These are phyloP conservation scores for Trichothecium sympodiale DNA, from an alignment of 2,329 filamentous ascomycete genomes.

Conservation along the genomic window DNA sequence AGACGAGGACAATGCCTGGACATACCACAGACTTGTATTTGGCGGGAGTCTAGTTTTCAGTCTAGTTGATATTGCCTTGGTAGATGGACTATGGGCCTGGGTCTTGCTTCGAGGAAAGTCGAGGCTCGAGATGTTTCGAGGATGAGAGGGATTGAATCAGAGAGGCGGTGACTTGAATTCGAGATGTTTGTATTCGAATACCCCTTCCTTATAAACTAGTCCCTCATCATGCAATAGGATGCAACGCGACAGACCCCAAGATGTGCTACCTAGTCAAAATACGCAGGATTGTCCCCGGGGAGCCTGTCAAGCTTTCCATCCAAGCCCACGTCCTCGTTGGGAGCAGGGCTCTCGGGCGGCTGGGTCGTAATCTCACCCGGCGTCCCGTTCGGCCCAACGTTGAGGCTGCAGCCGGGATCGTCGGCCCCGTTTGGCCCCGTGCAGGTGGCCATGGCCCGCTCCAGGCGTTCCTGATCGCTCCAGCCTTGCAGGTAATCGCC, in stretches of 20 bases:
- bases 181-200: too few relatives aligned
- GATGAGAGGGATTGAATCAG: too few relatives aligned
- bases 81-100: constrained; percentile 41
- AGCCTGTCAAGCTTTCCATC: constrained; percentile 12
- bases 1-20: constrained; percentile 48
- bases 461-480: constrained; percentile 14
- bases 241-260: too few relatives aligned
- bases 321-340: constrained; percentile 14
- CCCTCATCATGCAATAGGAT: too few relatives aligned
- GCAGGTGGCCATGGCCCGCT: constrained; percentile 15
- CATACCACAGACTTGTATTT: constrained; percentile 55
- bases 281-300: constrained; percentile 14
- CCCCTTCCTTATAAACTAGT: too few relatives aligned
- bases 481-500: constrained; percentile 18
- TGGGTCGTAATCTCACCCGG: constrained; percentile 10
- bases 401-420: constrained; percentile 13
- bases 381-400: constrained; percentile 12
- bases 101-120: constrained; percentile 32
- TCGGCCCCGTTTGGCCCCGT: constrained; percentile 13
- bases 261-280: too few relatives aligned
- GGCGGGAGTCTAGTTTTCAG: constrained; percentile 58
- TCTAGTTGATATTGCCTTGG: constrained; percentile 43
- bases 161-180: too few relatives aligned
- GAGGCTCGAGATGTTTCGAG: constrained; percentile 23
- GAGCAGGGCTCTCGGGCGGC: constrained; percentile 10